These are phyloP conservation scores for Saccharomyces jurei DNA, from an alignment of 805 yeast genomes.

Conservation along the genomic window DNA sequence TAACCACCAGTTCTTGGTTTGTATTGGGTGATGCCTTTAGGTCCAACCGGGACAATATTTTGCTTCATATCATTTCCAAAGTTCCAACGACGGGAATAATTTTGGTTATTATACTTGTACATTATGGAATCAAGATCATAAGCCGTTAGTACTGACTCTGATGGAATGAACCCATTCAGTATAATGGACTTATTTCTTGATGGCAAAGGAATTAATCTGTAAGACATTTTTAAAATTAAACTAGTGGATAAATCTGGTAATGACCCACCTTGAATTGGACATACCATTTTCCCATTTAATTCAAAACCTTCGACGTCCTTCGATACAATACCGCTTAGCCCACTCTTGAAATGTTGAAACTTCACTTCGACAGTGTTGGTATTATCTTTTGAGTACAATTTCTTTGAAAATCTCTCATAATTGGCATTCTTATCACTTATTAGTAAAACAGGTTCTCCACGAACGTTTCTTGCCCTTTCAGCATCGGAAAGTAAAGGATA, in stretches of 20 bases:
- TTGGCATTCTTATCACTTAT: constrained; percentile 57
- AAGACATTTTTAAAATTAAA: constrained; percentile 39
- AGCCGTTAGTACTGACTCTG: constrained; percentile 49
- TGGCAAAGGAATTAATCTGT: constrained; percentile 40
- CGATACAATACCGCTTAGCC: constrained; percentile 51
- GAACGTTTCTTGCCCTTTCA: constrained; percentile 63
- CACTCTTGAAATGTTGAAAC: constrained; percentile 44
- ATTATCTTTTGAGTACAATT: constrained; percentile 25
- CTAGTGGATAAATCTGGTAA: constrained; percentile 37
- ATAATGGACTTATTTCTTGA: constrained; percentile 67
- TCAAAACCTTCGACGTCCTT: constrained; percentile 30
- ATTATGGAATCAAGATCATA: constrained; percentile 60
- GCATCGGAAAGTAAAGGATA: constrained; percentile 56
- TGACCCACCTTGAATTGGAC: constrained; percentile 32
- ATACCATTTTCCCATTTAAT: constrained; percentile 24
- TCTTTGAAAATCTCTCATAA: constrained; percentile 27
- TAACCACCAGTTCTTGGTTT: constrained; percentile 46
- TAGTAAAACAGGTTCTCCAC: constrained; percentile 61
- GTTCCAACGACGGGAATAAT: constrained; percentile 26
- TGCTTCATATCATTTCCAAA: constrained; percentile 31
- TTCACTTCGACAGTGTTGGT: constrained; percentile 18
- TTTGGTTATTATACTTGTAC: constrained; percentile 37
- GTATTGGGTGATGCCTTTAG: constrained; percentile 39
- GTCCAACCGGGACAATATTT: constrained; percentile 40
- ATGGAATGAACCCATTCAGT: constrained; percentile 67